phyloP scores from a whole-genome alignment of 345 rosid species.

The Geranium brycei region DNA sequence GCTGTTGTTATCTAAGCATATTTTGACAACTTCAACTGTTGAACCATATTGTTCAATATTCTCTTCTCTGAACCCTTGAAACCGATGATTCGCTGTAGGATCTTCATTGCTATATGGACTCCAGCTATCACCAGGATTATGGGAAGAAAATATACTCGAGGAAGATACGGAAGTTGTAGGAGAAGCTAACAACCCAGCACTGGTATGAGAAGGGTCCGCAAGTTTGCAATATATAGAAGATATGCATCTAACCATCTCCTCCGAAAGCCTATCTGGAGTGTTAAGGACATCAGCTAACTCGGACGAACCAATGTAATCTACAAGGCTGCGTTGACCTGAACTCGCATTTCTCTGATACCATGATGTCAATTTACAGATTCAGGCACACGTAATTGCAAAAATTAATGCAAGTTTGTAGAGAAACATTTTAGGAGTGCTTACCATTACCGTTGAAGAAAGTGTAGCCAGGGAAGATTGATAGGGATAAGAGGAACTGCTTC shows the following conservation, averaged over 20 bases:
- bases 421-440: constrained; percentile 13
- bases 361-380: not conserved
- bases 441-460: constrained; percentile 41
- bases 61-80: constrained; percentile 32
- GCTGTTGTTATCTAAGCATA: constrained; percentile 43
- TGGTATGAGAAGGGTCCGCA: constrained; percentile 21
- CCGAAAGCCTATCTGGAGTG: constrained; percentile 57
- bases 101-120: constrained; percentile 43
- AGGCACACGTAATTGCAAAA: not conserved
- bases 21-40: constrained; percentile 43
- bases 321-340: constrained; percentile 55
- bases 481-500: constrained; percentile 13
- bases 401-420: not conserved
- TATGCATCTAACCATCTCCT: constrained; percentile 67
- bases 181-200: constrained; percentile 35
- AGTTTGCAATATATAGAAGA: constrained; percentile 72
- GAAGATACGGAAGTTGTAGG: constrained; percentile 63
- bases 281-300: constrained; percentile 14
- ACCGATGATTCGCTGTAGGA: constrained; percentile 16
- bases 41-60: constrained; percentile 21
- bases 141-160: constrained; percentile 63
- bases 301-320: constrained; percentile 55
- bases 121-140: constrained; percentile 45
- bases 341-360: constrained; percentile 16
- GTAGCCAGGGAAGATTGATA: constrained; percentile 33